Percentiles rank a stretch among this genome's conserved stretches.
These are phyloP conservation scores for Apiospora aurea DNA, from an alignment of 2,329 filamentous ascomycete genomes.

Conservation along the genomic window DNA sequence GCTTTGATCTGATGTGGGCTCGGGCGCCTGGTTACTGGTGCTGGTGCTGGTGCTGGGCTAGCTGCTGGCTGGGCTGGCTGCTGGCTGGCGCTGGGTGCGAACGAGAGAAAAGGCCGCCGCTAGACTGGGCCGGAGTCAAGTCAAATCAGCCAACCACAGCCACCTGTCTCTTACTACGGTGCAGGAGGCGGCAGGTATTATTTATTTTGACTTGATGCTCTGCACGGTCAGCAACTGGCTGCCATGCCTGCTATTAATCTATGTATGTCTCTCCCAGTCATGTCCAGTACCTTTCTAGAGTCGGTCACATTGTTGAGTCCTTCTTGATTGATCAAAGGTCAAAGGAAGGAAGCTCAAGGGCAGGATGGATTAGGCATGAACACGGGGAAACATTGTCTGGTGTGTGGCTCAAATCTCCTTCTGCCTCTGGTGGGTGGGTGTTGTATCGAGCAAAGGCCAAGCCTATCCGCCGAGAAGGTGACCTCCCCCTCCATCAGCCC, in stretches of 20 bases:
- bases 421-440: constrained; percentile 9
- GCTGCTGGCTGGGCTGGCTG: too few species aligned
- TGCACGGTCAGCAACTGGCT: background rate
- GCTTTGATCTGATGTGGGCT: constrained; percentile 15
- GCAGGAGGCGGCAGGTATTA: background rate
- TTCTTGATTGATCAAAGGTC: background rate
- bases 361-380: background rate
- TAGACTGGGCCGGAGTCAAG: constrained; percentile 18
- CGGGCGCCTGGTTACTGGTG: background rate
- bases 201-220: background rate
- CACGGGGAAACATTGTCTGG: background rate
- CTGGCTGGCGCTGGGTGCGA: background rate
- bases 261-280: background rate
- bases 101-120: background rate
- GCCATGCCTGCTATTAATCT: background rate
- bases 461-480: background rate
- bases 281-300: background rate
- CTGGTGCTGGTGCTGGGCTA: background rate
- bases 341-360: background rate
- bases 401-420: constrained; percentile 19
- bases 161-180: background rate
- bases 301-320: background rate
- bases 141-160: background rate
- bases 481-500: constrained; percentile 11
- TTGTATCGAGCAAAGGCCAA: background rate